Evolutionary conservation across 2,329 filamentous ascomycete species (phyloP), one percentile per base, ranked within the genome.

Genomic region (Ceratocystis cacaofunesta): DNA sequence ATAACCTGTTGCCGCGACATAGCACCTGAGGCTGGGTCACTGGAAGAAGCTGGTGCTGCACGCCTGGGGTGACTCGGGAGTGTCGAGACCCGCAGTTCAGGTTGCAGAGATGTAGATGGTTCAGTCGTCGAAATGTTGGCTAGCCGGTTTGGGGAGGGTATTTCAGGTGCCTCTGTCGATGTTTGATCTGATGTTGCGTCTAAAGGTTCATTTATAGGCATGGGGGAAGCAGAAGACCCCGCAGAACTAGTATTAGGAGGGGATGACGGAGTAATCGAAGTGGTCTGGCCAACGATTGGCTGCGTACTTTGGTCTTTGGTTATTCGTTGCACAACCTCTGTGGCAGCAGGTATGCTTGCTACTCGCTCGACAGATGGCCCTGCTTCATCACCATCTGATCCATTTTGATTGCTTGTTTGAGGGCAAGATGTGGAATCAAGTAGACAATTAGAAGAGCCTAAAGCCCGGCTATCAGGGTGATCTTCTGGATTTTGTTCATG

Each of bases 51-150:
- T 19, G 43, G 19, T 64, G 48, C 41, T 2, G 62, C 17, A 22
- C 22, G 48, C 43, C 25, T 25, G 22, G 22, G n/a, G 4, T 44
- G 44, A 30, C 12, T 32, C 25, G 55, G n/a, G 28, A 22, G 55
- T 8, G 55, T 58, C 36, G 43, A 25, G 32, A 58, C 28, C 8
- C 12, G 28, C 15, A 58, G 55, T n/a, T 36, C 44, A 19, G 43
- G 43, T 32, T 43, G 19, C 46, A 61, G 28, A 25, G 41, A 60
- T 55, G 50, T 75, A 75, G 22, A 74, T 67, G 32, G 1, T 36
- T 63, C 36, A 10, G 28, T 36, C 7, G 55, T 32, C 1, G 4
- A 15, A 36, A 36, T 8, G 12, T 25, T 17, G 12, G 17, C 30
- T 22, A 3, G 28, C 3, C n/a, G 15, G 22, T 8, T n/a, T 32